These are phyloP conservation scores for Fusarium graminum DNA, from an alignment of 2,329 filamentous ascomycete genomes.

Conservation along the genomic window DNA sequence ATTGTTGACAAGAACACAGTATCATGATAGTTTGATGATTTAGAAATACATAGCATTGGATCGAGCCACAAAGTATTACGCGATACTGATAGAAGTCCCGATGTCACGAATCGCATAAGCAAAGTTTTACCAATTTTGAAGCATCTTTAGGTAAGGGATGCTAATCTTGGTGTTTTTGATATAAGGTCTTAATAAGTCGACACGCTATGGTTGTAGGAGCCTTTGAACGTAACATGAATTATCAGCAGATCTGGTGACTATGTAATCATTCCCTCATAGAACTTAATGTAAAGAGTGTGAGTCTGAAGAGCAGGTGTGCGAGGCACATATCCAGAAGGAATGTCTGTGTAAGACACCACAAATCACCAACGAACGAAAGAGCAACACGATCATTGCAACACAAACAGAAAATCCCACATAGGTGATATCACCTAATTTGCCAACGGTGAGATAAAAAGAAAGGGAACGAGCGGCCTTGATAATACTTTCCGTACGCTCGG, in stretches of 20 bases:
- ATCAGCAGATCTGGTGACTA: not conserved
- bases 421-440: not conserved
- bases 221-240: not conserved
- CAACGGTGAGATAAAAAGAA: not conserved
- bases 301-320: not conserved
- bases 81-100: not conserved
- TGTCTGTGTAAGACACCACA: not conserved
- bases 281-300: not conserved
- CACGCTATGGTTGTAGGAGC: not conserved
- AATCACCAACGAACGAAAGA: not conserved
- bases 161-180: not conserved
- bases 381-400: constrained; percentile 3
- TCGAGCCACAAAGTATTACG: too few relatives aligned
- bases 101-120: not conserved
- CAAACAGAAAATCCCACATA: not conserved
- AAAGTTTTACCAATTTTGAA: not conserved
- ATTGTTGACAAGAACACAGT: constrained; percentile 72
- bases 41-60: not conserved
- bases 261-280: not conserved
- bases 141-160: not conserved
- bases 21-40: constrained; percentile 40
- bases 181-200: not conserved
- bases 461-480: not conserved
- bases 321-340: not conserved
- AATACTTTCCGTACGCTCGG: not conserved